These are phyloP conservation scores for Inga oerstediana DNA, from an alignment of 306 rosid genomes.

Conservation along the genomic window DNA sequence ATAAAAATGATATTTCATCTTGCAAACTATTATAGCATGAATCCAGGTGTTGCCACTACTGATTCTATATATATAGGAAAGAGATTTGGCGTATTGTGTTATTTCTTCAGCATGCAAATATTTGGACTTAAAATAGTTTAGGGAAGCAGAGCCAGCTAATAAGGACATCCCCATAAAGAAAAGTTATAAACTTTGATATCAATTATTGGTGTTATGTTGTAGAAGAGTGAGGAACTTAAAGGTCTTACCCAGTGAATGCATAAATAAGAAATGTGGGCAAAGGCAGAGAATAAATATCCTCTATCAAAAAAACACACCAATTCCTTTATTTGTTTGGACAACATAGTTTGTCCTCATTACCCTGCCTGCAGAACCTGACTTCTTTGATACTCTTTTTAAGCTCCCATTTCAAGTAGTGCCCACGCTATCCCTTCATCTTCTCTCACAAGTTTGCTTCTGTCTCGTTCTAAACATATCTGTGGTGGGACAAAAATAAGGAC, in stretches of 20 bases:
- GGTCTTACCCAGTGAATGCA: conserved; percentile 8
- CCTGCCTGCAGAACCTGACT: background rate
- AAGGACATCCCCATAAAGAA: background rate
- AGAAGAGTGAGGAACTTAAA: conserved; percentile 4
- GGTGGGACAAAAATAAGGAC: background rate
- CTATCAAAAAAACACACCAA: conserved; percentile 23
- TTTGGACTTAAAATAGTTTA: no score
- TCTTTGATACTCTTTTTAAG: conserved; percentile 32
- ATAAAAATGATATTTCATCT: no score
- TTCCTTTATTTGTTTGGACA: conserved; percentile 30
- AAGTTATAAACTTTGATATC: conserved; percentile 17
- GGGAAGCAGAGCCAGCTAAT: background rate
- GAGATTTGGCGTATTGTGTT: no score
- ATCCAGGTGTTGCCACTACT: no score
- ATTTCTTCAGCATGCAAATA: no score
- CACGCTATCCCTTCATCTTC: conserved; percentile 19
- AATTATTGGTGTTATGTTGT: conserved; percentile 29
- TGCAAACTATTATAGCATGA: no score
- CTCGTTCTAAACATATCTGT: background rate
- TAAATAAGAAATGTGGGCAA: conserved; percentile 28
- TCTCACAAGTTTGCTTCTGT: conserved; percentile 22
- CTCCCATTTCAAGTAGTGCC: conserved; percentile 37
- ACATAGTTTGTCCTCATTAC: conserved; percentile 53
- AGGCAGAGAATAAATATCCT: conserved; percentile 26
- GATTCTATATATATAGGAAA: no score